Conservation (phyloP, 495 filamentous ascomycete species). For the Cenococcum geophilum region DNA sequence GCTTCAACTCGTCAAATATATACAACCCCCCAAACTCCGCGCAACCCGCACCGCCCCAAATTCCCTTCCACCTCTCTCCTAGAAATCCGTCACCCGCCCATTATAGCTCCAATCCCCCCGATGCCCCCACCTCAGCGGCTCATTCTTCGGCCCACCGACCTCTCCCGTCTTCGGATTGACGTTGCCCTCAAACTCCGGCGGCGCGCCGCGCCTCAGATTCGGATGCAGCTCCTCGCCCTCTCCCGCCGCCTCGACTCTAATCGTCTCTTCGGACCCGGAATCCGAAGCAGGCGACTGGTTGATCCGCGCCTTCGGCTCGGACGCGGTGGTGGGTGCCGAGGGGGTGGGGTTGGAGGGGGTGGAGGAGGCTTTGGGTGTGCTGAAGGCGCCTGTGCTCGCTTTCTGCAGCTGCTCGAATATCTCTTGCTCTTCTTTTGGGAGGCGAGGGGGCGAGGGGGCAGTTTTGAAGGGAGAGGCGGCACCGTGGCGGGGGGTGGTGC, state of each 20-base stretch:
- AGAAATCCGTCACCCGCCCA: constrained; percentile 94
- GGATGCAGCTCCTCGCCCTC: constrained; percentile 60
- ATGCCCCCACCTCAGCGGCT: constrained; percentile 81
- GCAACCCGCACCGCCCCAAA: not conserved
- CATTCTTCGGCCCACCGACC: constrained; percentile 94
- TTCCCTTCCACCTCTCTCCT: constrained; percentile 13
- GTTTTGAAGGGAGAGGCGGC: constrained; percentile 33
- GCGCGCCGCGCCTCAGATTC: constrained; percentile 62
- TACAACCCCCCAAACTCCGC: not conserved
- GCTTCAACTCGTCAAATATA: not conserved
- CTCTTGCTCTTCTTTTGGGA: constrained; percentile 83
- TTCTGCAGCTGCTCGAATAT: constrained; percentile 84
- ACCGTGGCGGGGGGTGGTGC: constrained; percentile 21
- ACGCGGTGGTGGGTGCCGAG: constrained; percentile 19
- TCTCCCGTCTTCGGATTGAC: constrained; percentile 94
- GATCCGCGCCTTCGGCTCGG: constrained; percentile 25
- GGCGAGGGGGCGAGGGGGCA: constrained; percentile 70
- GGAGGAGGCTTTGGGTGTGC: constrained; percentile 45
- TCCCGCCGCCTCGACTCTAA: constrained; percentile 38
- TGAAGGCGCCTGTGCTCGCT: constrained; percentile 66
- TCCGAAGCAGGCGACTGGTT: constrained; percentile 39
- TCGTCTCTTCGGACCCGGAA: constrained; percentile 32
- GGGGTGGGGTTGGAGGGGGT: constrained; percentile 7
- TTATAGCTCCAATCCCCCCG: constrained; percentile 91
- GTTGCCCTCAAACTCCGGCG: constrained; percentile 92